phyloP scores from a whole-genome alignment of 2,329 filamentous ascomycete species.

The Microcera coccophila region DNA sequence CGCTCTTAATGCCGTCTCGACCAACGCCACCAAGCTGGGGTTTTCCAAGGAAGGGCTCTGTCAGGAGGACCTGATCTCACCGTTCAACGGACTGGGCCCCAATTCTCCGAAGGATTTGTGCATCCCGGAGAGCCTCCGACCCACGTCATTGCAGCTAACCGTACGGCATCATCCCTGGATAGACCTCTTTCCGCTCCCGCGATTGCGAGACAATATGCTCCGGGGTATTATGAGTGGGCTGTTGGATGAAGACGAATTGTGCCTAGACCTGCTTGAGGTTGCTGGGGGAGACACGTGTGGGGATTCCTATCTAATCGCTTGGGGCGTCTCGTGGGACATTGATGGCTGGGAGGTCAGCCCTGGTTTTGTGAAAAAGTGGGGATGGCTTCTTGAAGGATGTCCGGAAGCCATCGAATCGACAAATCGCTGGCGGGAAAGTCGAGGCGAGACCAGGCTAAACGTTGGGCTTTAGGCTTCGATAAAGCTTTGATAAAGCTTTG shows the following conservation, averaged over 20 bases:
- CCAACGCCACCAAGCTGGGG: slow-evolving; percentile 14
- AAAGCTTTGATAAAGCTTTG: too few species aligned
- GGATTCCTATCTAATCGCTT: slow-evolving; percentile 38
- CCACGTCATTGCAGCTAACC: slow-evolving; percentile 14
- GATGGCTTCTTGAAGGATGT: slow-evolving; percentile 36
- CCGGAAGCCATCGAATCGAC: slow-evolving; percentile 35
- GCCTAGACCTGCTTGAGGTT: slow-evolving; percentile 15
- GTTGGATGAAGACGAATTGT: slow-evolving; percentile 22
- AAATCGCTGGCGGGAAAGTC: slow-evolving; percentile 33
- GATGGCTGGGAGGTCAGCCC: slow-evolving; percentile 46
- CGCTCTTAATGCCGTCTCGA: slow-evolving; percentile 18
- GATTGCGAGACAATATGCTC: slow-evolving; percentile 20
- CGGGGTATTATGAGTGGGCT: slow-evolving; percentile 6
- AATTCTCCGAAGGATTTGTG: background rate
- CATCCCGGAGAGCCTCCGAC: slow-evolving; percentile 3
- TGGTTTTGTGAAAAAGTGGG: slow-evolving; percentile 45
- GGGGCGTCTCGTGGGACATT: slow-evolving; percentile 45
- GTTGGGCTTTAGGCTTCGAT: slow-evolving; percentile 4
- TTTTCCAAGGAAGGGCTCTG: slow-evolving; percentile 16
- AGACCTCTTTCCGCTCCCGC: slow-evolving; percentile 19
- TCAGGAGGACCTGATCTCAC: slow-evolving; percentile 18
- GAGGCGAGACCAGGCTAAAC: slow-evolving; percentile 16
- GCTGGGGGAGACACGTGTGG: slow-evolving; percentile 4
- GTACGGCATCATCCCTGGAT: slow-evolving; percentile 23
- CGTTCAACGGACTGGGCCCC: slow-evolving; percentile 6